Conservation (phyloP, 2,329 filamentous ascomycete species). For the Colletotrichum sp. region DNA sequence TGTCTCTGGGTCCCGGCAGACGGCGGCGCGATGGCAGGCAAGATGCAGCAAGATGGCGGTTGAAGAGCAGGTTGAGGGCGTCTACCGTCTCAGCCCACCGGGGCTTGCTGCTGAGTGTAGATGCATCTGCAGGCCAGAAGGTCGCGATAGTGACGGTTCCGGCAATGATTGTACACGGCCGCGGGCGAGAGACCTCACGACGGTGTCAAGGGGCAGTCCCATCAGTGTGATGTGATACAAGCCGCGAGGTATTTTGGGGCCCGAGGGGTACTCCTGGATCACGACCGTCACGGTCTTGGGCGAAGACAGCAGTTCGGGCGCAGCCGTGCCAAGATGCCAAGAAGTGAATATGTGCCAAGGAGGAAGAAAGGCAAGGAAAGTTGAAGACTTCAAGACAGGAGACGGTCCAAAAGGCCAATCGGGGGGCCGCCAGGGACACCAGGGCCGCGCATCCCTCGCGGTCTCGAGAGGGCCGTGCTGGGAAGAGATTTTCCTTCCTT, state of each 20-base stretch:
- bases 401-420: conserved; percentile 1
- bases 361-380: not conserved
- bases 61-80: conserved; percentile 18
- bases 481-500: not conserved
- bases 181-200: not conserved
- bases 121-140: not conserved
- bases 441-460: conserved; percentile 1
- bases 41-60: conserved; percentile 30
- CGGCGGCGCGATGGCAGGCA: conserved; percentile 28
- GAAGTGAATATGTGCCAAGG: not conserved
- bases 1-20: conserved; percentile 23
- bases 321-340: conserved; percentile 6
- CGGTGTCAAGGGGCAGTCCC: conserved; percentile 6
- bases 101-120: not conserved
- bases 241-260: conserved; percentile 5
- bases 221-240: conserved; percentile 11
- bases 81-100: conserved; percentile 8
- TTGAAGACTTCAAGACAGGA: not conserved
- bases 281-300: not conserved
- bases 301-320: conserved; percentile 6
- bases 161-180: conserved; percentile 1
- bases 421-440: not conserved
- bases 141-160: not conserved
- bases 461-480: not conserved
- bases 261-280: conserved; percentile 6